Conservation (phyloP, 495 filamentous ascomycete genomes). For the Pyronema omphalodes region DNA sequence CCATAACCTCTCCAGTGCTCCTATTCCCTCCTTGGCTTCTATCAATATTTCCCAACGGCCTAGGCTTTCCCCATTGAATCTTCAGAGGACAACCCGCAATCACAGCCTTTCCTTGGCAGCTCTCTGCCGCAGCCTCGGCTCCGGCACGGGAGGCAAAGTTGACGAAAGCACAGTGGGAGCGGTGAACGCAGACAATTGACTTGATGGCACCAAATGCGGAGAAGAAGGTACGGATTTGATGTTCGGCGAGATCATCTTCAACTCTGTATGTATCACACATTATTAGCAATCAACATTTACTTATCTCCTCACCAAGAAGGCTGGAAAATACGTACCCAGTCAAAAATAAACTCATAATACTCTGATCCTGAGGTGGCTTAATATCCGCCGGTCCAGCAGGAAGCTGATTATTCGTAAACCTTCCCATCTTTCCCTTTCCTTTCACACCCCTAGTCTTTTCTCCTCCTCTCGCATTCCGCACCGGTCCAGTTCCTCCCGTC, state of each 20-base stretch:
- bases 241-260: slow-evolving; percentile 88
- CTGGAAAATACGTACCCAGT: slow-evolving; percentile 39
- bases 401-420: slow-evolving; percentile 51
- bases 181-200: slow-evolving; percentile 83
- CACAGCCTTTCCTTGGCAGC: slow-evolving; percentile 73
- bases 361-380: slow-evolving; percentile 59
- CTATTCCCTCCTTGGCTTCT: slow-evolving; percentile 15
- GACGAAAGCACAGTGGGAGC: slow-evolving; percentile 89
- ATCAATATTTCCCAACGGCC: slow-evolving; percentile 75
- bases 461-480: slow-evolving; percentile 41
- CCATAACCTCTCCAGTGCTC: slow-evolving; percentile 29
- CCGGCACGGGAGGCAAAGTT: slow-evolving; percentile 70
- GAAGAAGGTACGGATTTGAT: slow-evolving; percentile 80
- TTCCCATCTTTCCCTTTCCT: slow-evolving; percentile 34
- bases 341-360: slow-evolving; percentile 77
- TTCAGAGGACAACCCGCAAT: slow-evolving; percentile 69
- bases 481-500: slow-evolving; percentile 39
- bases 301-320: not conserved
- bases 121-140: slow-evolving; percentile 66
- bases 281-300: too few species aligned
- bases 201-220: slow-evolving; percentile 69
- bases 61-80: slow-evolving; percentile 81
- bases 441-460: slow-evolving; percentile 27
- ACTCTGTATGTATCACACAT: slow-evolving; percentile 28
- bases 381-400: slow-evolving; percentile 70